Conservation (phyloP, 495 filamentous ascomycete genomes). For the Arthonia radiata region DNA sequence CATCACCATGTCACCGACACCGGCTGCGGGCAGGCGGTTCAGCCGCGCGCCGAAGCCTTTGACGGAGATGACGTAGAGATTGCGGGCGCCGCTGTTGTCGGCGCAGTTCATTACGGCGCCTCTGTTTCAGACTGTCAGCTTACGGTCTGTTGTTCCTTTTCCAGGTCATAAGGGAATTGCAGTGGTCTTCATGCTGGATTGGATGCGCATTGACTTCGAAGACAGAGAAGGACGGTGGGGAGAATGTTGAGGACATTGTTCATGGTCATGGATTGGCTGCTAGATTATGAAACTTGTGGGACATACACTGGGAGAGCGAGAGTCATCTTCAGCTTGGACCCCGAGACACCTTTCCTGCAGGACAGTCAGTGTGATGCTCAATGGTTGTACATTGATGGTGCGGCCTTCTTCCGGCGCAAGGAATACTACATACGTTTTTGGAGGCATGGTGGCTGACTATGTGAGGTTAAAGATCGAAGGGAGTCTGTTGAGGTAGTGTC, state of each 20-base stretch:
- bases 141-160: neutral
- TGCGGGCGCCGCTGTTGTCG: constrained; percentile 96
- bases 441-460: too few relatives aligned
- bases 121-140: constrained; percentile 21
- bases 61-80: constrained; percentile 99
- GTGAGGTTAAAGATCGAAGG: too few relatives aligned
- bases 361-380: too few relatives aligned
- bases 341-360: constrained; percentile 84
- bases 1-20: constrained; percentile 99
- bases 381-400: too few relatives aligned
- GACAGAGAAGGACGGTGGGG: constrained; percentile 1
- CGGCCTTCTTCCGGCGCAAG: too few relatives aligned
- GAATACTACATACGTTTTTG: too few relatives aligned
- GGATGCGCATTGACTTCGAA: neutral
- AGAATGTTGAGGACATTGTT: constrained; percentile 1
- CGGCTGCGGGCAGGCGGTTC: constrained; percentile 89
- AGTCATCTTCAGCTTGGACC: constrained; percentile 99
- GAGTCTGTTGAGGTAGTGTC: too few relatives aligned
- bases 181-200: constrained; percentile 3
- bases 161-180: constrained; percentile 1
- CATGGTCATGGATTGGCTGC: neutral
- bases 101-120: constrained; percentile 92
- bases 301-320: constrained; percentile 98
- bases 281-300: constrained; percentile 1
- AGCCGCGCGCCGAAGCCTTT: constrained; percentile 96